Percentiles rank a stretch among this genome's conserved stretches.
These are phyloP conservation scores for Lotus japonicus DNA, from an alignment of 306 rosid species.

Conservation along the genomic window DNA sequence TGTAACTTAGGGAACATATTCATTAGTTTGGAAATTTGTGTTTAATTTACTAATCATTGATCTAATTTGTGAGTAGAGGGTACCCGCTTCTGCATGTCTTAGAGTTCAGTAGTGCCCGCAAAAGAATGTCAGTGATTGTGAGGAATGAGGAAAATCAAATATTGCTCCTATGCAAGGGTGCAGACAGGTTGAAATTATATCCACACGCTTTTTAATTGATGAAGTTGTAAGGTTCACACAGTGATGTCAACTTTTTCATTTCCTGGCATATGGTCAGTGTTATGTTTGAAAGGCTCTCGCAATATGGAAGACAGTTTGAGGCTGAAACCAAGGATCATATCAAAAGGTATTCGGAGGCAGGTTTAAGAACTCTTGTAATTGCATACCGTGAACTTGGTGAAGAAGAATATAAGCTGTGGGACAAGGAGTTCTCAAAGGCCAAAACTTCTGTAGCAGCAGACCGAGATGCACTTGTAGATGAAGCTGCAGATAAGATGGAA, in stretches of 20 bases:
- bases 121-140: slow-evolving; percentile 91
- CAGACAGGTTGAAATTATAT: slow-evolving; percentile 68
- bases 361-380: slow-evolving; percentile 73
- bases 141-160: slow-evolving; percentile 52
- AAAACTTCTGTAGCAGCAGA: slow-evolving; percentile 54
- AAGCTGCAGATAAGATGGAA: slow-evolving; percentile 65
- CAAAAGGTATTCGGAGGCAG: slow-evolving; percentile 75
- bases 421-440: slow-evolving; percentile 48
- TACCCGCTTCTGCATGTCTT: slow-evolving; percentile 69
- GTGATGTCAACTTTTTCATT: slow-evolving; percentile 21
- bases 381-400: slow-evolving; percentile 55
- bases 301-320: slow-evolving; percentile 62
- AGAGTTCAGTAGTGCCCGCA: slow-evolving; percentile 87
- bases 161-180: slow-evolving; percentile 86
- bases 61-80: slow-evolving; percentile 37
- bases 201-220: slow-evolving; percentile 13
- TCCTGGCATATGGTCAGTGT: slow-evolving; percentile 43
- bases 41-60: slow-evolving; percentile 16
- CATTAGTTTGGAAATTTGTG: neutral
- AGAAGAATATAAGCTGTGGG: slow-evolving; percentile 64
- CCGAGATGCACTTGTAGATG: slow-evolving; percentile 48
- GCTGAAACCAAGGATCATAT: slow-evolving; percentile 62
- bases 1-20: neutral
- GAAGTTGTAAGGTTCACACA: slow-evolving; percentile 10
- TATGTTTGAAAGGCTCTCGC: slow-evolving; percentile 66